Evolutionary conservation across 345 rosid genomes (phyloP).

Genomic region (Cardamine chenopodiifolia): DNA sequence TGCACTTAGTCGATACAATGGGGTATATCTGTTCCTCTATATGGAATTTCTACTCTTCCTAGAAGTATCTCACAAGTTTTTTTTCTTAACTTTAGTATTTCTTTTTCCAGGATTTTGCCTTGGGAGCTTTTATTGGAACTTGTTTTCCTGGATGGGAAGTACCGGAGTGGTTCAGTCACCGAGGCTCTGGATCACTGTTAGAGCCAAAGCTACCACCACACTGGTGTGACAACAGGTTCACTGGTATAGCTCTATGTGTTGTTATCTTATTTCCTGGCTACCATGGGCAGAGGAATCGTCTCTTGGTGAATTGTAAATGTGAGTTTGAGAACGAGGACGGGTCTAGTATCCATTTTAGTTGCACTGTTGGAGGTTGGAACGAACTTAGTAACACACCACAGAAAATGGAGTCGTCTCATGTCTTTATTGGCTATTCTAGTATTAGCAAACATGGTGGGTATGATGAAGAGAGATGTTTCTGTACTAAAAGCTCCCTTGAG

Average conservation of each 20-base stretch:
- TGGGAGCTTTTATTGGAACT: not conserved
- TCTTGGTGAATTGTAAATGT: not conserved
- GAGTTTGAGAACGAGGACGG: not conserved
- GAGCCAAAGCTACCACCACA: not conserved
- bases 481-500: not conserved
- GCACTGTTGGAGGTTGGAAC: constrained; percentile 9
- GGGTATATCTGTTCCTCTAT: not conserved
- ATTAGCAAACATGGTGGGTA: not conserved
- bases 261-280: not conserved
- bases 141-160: constrained; percentile 18
- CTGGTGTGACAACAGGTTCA: not conserved
- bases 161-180: constrained; percentile 16
- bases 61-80: not conserved
- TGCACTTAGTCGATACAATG: not conserved
- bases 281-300: not conserved
- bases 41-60: not conserved
- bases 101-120: not conserved
- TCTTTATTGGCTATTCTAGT: constrained; percentile 15
- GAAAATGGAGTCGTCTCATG: constrained; percentile 2
- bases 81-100: not conserved
- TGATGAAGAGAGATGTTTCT: not conserved
- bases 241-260: constrained; percentile 16
- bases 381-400: not conserved
- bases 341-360: not conserved
- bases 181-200: constrained; percentile 3